Percentiles rank a stretch among this genome's conserved stretches.
These are phyloP conservation scores for Pleodorina starrii DNA, from an alignment of 139 green algal species.

Conservation along the genomic window DNA sequence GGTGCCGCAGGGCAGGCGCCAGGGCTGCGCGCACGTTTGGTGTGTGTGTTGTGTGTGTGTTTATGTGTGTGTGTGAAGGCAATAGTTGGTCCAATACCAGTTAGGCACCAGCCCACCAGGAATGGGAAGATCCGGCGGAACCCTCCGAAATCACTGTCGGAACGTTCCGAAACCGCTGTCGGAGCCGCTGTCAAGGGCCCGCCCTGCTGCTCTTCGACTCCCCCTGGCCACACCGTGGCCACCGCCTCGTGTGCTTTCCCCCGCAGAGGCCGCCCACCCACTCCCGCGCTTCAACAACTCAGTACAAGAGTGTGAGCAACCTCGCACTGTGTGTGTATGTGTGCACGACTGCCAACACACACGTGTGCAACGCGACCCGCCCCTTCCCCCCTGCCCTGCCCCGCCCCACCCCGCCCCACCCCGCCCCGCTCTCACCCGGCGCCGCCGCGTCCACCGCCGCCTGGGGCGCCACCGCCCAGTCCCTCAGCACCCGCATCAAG, in stretches of 20 bases:
- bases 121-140: too few relatives aligned
- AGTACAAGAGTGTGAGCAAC: too few relatives aligned
- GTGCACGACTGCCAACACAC: not conserved
- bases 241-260: too few relatives aligned
- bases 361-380: not conserved
- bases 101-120: too few relatives aligned
- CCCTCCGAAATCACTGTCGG: too few relatives aligned
- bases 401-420: not conserved
- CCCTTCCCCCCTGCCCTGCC: not conserved
- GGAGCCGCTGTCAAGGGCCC: too few relatives aligned
- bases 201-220: too few relatives aligned
- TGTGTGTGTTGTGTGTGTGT: not conserved
- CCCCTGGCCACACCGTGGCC: too few relatives aligned
- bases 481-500: conserved; percentile 43
- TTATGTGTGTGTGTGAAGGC: not conserved
- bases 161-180: too few relatives aligned
- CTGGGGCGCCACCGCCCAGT: conserved; percentile 20
- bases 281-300: too few relatives aligned
- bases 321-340: not conserved
- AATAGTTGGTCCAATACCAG: too few relatives aligned
- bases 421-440: not conserved
- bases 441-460: not conserved
- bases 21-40: conserved; percentile 14
- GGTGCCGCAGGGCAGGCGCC: not conserved
- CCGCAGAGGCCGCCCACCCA: too few relatives aligned